These are phyloP conservation scores for Castanea sativa DNA, from an alignment of 306 rosid species.

Conservation along the genomic window DNA sequence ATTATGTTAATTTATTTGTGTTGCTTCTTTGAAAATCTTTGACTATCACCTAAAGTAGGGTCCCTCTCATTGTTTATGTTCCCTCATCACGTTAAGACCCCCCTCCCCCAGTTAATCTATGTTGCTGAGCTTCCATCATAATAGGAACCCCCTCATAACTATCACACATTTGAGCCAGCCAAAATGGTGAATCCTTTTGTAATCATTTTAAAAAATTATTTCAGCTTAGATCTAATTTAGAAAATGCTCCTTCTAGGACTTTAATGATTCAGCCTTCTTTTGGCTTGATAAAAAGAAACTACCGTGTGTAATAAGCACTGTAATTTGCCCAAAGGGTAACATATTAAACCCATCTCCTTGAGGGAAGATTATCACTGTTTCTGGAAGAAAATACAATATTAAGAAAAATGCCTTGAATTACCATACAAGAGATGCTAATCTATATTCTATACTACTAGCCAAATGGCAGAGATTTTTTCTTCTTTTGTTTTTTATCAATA, in stretches of 20 bases:
- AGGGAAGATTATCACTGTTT: no score
- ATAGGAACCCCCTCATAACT: slow-evolving; percentile 8
- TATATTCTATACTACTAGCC: no score
- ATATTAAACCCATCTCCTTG: no score
- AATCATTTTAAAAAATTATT: not conserved
- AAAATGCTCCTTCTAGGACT: not conserved
- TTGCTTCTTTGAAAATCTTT: not conserved
- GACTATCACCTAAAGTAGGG: slow-evolving; percentile 12
- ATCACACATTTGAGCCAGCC: not conserved
- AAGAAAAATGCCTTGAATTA: no score
- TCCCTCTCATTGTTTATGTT: slow-evolving; percentile 7
- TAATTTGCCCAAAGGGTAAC: no score
- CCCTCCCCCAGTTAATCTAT: not conserved
- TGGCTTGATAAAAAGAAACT: no score
- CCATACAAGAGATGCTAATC: no score
- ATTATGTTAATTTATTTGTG: not conserved
- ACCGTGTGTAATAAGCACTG: no score
- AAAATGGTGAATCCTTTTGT: not conserved
- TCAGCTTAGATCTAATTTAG: not conserved
- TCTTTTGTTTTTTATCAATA: not conserved
- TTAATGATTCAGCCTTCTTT: no score
- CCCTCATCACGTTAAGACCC: not conserved
- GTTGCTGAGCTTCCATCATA: not conserved
- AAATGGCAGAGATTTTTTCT: not conserved
- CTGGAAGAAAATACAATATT: no score